These are phyloP conservation scores for Diphasiastrum complanatum DNA, from an alignment of 83 land plant species.

Conservation along the genomic window DNA sequence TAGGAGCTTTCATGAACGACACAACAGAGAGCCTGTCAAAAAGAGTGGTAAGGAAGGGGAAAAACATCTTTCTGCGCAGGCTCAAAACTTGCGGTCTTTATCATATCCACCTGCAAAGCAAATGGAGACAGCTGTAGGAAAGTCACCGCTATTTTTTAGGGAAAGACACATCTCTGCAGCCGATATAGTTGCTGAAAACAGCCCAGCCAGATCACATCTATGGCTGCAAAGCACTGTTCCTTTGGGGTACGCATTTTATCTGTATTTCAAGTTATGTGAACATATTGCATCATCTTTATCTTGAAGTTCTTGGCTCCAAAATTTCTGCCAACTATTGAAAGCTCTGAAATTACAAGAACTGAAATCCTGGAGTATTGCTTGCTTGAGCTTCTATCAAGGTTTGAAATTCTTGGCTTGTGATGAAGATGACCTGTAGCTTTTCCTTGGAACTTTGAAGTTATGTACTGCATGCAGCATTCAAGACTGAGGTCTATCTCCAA, in stretches of 20 bases:
- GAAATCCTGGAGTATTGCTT: too few species aligned
- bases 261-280: too few species aligned
- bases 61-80: conserved; percentile 19
- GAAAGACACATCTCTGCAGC: conserved; percentile 45
- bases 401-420: too few species aligned
- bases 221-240: conserved; percentile 99
- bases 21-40: conserved; percentile 16
- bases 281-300: too few species aligned
- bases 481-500: too few species aligned
- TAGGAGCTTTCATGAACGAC: conserved; percentile 38
- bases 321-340: too few species aligned
- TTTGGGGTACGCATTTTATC: conserved; percentile 56
- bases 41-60: not conserved
- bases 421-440: too few species aligned
- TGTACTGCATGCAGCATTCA: too few species aligned
- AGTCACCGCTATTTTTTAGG: conserved; percentile 30
- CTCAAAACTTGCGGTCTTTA: conserved; percentile 28
- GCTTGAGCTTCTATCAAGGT: too few species aligned
- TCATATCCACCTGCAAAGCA: conserved; percentile 39
- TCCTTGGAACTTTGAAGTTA: too few species aligned
- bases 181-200: conserved; percentile 59
- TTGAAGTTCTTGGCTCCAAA: too few species aligned
- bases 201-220: conserved; percentile 68
- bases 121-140: conserved; percentile 29
- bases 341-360: too few species aligned